Evolutionary conservation across 768 basidiomycete genomes (phyloP), one percentile per base, ranked within the genome.

Genomic region (Termitomyces sp.): DNA sequence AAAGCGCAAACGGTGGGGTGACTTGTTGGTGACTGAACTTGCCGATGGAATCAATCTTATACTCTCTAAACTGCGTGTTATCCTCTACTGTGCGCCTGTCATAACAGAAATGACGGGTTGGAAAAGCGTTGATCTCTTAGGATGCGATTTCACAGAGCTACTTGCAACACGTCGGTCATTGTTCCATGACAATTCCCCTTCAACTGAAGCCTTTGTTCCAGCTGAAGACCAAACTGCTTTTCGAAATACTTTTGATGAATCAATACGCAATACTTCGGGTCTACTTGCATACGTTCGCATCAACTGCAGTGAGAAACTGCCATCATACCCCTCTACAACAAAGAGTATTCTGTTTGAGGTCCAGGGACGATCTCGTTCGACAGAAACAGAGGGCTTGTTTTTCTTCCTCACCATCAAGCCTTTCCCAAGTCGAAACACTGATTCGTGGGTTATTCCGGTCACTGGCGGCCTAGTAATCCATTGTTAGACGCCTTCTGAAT

Each of bases 1-100:
- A 0, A 92, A 90, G 67, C 76, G 92, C 56, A 93, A 93, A 68
- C 80, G 86, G 55, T 94, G 92, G 92, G 87, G 86, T 18, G 92
- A 94, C 68, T 75, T 94, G 14, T 76, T 93, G 26, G 71, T 89
- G 58, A 78, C 83, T 1, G 92, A 93, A 67, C 79, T 92, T 32
- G 83, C 87, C 32, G 92, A 92, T 59, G 84, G 80, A 18, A 78
- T 90, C 66, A 73, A 83, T 35, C 76, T 94, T 64, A 74, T 92
- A 46, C 76, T 92, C 58, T 90, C 87, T 28, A 72, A 72, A n/a
- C 65, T 77, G 9, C 80, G 79, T 65, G 82, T 79, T 60, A 79
- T 92, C 32, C 78, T 88, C 60, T 91, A 85, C 68, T 90, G 86
- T 67, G 83, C 84, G 38, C 77, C 80, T 24, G 81, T 86, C 5